A percentile compares a stretch with the other conserved stretches of the same genome.
Evolutionary conservation across 108 stramenopile species (phyloP).

Genomic region (Cafeteria roenbergensis): DNA sequence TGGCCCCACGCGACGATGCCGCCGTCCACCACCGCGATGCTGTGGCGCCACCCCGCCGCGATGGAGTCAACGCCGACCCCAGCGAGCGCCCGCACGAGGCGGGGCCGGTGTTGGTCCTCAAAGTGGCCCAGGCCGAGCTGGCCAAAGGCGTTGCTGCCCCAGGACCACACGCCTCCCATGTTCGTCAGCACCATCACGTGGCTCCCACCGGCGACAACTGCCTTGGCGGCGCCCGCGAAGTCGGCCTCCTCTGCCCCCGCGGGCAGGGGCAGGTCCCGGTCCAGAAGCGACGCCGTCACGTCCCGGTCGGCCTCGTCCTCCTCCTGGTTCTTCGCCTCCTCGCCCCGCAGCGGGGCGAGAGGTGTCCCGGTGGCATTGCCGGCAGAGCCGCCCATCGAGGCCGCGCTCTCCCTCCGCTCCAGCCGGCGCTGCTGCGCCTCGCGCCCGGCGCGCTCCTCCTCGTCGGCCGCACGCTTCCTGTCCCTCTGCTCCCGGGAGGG

Average conservation of each 20-base stretch:
- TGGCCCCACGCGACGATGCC: neutral
- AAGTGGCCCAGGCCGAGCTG: constrained; percentile 16
- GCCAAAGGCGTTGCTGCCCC: constrained; percentile 7
- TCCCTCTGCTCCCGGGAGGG: too few relatives aligned
- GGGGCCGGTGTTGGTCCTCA: neutral
- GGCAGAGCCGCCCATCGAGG: too few relatives aligned
- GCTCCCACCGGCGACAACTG: constrained; percentile 2
- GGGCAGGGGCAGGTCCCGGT: constrained; percentile 2
- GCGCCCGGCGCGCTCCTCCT: too few relatives aligned
- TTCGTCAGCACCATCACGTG: constrained; percentile 11
- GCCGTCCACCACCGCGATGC: neutral
- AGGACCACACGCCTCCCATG: neutral
- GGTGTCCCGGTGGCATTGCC: too few relatives aligned
- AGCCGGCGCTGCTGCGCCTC: too few relatives aligned
- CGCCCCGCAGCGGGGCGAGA: constrained; percentile 5
- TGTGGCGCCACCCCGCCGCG: neutral
- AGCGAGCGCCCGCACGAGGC: neutral
- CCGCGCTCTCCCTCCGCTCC: too few relatives aligned
- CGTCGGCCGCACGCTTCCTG: too few relatives aligned
- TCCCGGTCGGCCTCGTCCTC: neutral
- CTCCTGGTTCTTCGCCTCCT: neutral
- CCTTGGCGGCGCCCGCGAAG: neutral
- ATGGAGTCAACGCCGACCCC: neutral
- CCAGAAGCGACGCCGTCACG: neutral
- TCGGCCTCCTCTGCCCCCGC: neutral